Base-by-base conservation (phyloP, 345 rosid species). In the Rhizophora apiculata region DNA sequence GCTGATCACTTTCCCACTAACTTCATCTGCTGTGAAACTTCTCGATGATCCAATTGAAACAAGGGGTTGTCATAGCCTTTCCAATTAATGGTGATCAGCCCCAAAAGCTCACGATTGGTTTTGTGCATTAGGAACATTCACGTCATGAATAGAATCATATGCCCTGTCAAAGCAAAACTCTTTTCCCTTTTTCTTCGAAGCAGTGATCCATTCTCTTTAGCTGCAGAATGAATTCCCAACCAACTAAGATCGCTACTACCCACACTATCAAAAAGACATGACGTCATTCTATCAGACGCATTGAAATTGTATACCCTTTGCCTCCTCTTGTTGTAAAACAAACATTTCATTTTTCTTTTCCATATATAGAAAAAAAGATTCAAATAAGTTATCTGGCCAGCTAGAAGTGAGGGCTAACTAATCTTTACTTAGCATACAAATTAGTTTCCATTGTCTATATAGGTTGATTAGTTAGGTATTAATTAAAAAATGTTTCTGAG, bases 171-270 rank as follows among this genome's bases (percentile, higher is more conserved):
- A 69, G 49, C 24, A 49, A 60, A 29, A 15, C 13, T 27, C n/a
- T 36, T 69, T 71, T 26, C 21, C 21, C 67, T 54, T 71, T 71
- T 63, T 7, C 22, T 24, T 70, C 22, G 8, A 49, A 31, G n/a
- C 26, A 29, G 29, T 8, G 29, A 43, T 7, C 31, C 6, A 49
- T 60, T 68, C 65, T 55, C 49, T 58, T 68, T 68, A 46, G 22
- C 51, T 19, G 32, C 21, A 32, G 72, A 51, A 46, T 37, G 52
- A 57, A 56, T 65, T 65, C 68, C n/a, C 70, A 54, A 6, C 48
- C 34, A 67, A 10, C 21, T 1, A 16, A 22, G 8, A 66, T 31
- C 1, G 60, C 24, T 55, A 8, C 60, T 15, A 22, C 29, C 60
- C 9, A 13, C 49, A 3, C 30, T 3, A 24, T 5, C 16, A 55